Evolutionary conservation across 257 asterid species (phyloP).

Genomic region (Cordia subcordata): DNA sequence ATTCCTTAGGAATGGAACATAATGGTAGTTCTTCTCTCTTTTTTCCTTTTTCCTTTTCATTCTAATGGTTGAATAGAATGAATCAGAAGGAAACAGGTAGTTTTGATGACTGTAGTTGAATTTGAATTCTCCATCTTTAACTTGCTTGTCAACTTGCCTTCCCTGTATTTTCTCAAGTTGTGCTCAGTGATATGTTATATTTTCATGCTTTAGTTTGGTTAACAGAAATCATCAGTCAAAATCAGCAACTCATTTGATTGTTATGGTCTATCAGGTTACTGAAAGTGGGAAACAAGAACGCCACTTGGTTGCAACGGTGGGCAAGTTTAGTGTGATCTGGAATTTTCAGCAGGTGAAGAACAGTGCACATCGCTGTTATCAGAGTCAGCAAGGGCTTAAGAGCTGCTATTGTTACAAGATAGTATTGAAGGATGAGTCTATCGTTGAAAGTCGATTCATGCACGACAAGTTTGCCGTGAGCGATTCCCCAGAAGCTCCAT

Average conservation of each 20-base stretch:
- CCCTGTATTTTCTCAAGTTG: no score
- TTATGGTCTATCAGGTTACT: conserved; percentile 69
- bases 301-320: conserved; percentile 94
- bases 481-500: conserved; percentile 89
- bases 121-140: no score
- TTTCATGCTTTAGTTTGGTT: background rate
- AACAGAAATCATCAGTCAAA: no score
- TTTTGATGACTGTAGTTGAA: no score
- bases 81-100: no score
- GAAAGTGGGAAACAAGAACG: conserved; percentile 96
- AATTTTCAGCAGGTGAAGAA: conserved; percentile 95
- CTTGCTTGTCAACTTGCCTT: no score
- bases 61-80: no score
- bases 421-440: conserved; percentile 85
- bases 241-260: background rate
- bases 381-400: conserved; percentile 91
- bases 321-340: conserved; percentile 90
- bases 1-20: no score
- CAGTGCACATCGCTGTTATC: conserved; percentile 83
- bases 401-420: conserved; percentile 97
- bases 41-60: no score
- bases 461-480: conserved; percentile 67
- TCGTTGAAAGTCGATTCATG: conserved; percentile 92
- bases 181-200: no score
- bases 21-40: no score